A percentile compares a stretch with the other conserved stretches of the same genome.
These are phyloP conservation scores for Coelastrella sp. DNA, from an alignment of 139 green algal genomes.

Conservation along the genomic window DNA sequence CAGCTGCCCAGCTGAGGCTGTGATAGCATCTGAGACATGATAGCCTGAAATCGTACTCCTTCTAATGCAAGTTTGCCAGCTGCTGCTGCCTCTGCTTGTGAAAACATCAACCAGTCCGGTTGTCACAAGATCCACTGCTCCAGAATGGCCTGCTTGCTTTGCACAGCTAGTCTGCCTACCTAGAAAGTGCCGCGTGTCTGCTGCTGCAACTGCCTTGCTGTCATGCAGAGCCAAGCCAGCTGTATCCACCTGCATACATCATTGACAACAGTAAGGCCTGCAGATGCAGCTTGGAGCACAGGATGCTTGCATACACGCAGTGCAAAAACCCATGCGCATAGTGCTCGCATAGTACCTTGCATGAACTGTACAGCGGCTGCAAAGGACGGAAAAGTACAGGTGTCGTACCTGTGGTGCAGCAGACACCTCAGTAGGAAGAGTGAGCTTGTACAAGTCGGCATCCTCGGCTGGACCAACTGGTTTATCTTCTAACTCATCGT, in stretches of 20 bases:
- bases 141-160: not conserved
- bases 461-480: conserved; percentile 1
- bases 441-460: conserved; percentile 31
- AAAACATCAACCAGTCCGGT: not conserved
- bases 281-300: not conserved
- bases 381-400: not conserved
- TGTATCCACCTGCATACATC: conserved; percentile 63
- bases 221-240: conserved; percentile 64
- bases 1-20: too few species aligned
- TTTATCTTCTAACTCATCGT: conserved; percentile 38
- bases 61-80: too few species aligned
- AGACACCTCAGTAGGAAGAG: conserved; percentile 30
- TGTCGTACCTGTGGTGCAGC: conserved; percentile 28
- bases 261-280: not conserved
- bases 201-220: conserved; percentile 53
- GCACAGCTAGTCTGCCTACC: conserved; percentile 20
- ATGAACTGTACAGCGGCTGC: not conserved
- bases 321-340: too few species aligned
- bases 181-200: conserved; percentile 51
- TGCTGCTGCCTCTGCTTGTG: too few species aligned
- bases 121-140: not conserved
- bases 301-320: not conserved
- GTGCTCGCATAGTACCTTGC: too few species aligned
- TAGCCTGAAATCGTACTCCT: too few species aligned
- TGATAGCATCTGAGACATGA: too few species aligned